phyloP scores from a whole-genome alignment of 371 early-diverging fungal genomes.

The Pancytospora philotis region DNA sequence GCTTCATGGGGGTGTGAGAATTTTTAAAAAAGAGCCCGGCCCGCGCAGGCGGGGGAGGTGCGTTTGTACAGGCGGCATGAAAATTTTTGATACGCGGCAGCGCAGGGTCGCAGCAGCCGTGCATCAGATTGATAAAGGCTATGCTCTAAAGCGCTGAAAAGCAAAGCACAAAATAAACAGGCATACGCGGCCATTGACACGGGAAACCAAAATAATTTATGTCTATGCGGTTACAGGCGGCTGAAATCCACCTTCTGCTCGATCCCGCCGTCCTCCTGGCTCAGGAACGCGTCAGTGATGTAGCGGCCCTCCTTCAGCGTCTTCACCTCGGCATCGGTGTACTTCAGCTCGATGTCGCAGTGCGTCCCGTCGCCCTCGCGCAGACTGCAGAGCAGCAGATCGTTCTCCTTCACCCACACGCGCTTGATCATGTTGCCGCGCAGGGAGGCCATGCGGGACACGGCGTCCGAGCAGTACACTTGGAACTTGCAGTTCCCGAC shows the following conservation, averaged over 20 bases:
- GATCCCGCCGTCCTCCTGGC: conserved; percentile 2
- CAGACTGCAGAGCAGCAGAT: conserved; percentile 79
- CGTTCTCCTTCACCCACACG: conserved; percentile 80
- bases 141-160: too few species aligned
- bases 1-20: neutral
- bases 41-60: neutral
- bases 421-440: conserved; percentile 92
- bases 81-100: too few species aligned
- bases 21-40: neutral
- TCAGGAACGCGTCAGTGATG: conserved; percentile 67
- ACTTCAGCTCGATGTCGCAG: conserved; percentile 90
- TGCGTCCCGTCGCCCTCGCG: conserved; percentile 80
- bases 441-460: conserved; percentile 79
- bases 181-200: too few species aligned
- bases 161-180: too few species aligned
- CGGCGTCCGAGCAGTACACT: conserved; percentile 80
- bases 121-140: too few species aligned
- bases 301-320: conserved; percentile 81
- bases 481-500: conserved; percentile 89
- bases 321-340: conserved; percentile 89
- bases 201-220: neutral
- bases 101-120: too few species aligned
- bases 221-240: conserved; percentile 12
- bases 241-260: conserved; percentile 37
- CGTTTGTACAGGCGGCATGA: neutral